A percentile compares a stretch with the other conserved stretches of the same genome.
Evolutionary conservation across 805 yeast genomes (phyloP).

Genomic region (Priceomyces fermenticarens): DNA sequence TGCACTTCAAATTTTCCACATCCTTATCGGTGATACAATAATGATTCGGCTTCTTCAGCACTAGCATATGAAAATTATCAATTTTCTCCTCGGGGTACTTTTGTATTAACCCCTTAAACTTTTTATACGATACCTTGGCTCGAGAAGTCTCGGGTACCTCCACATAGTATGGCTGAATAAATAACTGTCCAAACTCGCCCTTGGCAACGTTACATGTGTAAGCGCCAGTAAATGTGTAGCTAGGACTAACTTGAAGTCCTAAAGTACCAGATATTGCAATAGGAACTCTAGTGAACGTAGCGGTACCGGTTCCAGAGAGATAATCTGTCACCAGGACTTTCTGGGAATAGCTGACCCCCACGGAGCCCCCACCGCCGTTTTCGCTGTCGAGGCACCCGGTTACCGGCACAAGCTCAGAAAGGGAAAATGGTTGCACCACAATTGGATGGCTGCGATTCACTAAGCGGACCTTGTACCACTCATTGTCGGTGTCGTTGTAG

Average conservation of each 20-base stretch:
- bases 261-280: conserved; percentile 5
- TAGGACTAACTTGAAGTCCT: conserved; percentile 8
- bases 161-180: conserved; percentile 11
- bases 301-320: neutral
- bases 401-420: conserved; percentile 8
- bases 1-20: conserved; percentile 7
- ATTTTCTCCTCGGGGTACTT: neutral
- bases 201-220: conserved; percentile 12
- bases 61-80: conserved; percentile 7
- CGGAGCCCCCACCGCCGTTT: conserved; percentile 9
- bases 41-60: conserved; percentile 10
- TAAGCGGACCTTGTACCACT: conserved; percentile 7
- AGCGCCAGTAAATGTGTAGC: conserved; percentile 6
- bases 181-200: conserved; percentile 15
- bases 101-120: conserved; percentile 6
- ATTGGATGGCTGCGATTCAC: neutral
- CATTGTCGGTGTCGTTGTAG: conserved; percentile 6
- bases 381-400: conserved; percentile 11
- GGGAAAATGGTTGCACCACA: conserved; percentile 1
- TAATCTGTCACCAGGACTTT: conserved; percentile 3
- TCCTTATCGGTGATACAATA: conserved; percentile 8
- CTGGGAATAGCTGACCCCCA: conserved; percentile 5
- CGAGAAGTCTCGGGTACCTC: conserved; percentile 9
- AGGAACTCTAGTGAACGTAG: neutral
- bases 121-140: conserved; percentile 5